phyloP scores from a whole-genome alignment of 345 rosid species.

The Acer negundo region DNA sequence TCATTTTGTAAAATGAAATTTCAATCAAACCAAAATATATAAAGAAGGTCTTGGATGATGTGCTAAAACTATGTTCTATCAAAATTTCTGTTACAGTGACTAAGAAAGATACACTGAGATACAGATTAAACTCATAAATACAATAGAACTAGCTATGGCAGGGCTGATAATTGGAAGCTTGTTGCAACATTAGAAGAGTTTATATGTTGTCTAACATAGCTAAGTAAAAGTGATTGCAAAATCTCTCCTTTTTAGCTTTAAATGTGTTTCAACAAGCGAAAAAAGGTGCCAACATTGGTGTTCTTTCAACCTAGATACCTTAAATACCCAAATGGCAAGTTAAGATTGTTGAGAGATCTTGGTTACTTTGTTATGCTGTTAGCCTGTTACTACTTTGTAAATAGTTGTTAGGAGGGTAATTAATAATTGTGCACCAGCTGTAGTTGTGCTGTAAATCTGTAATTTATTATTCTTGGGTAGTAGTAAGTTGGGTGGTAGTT shows the following conservation, averaged over 20 bases:
- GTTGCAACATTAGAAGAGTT: slow-evolving; percentile 1
- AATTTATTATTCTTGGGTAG: too few relatives aligned
- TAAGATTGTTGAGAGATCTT: too few relatives aligned
- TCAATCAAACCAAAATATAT: not conserved
- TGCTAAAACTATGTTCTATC: not conserved
- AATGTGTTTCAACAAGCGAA: not conserved
- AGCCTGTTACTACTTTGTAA: too few relatives aligned
- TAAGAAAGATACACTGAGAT: not conserved
- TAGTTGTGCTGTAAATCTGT: too few relatives aligned
- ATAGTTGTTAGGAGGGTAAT: too few relatives aligned
- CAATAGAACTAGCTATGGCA: not conserved
- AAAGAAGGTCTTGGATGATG: not conserved
- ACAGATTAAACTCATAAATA: not conserved
- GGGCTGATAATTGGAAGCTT: not conserved
- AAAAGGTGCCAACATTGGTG: not conserved
- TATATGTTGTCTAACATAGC: not conserved
- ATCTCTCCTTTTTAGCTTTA: not conserved
- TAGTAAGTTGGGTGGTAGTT: too few relatives aligned
- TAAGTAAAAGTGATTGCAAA: not conserved
- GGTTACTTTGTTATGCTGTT: too few relatives aligned
- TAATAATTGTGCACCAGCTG: too few relatives aligned
- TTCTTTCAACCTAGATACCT: not conserved
- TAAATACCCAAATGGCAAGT: not conserved
- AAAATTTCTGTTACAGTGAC: not conserved
- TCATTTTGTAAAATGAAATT: slow-evolving; percentile 1